Percentiles rank a stretch among this genome's conserved stretches.
Evolutionary conservation across 495 filamentous ascomycete genomes (phyloP).

Genomic region (Penicillium tannophilum): DNA sequence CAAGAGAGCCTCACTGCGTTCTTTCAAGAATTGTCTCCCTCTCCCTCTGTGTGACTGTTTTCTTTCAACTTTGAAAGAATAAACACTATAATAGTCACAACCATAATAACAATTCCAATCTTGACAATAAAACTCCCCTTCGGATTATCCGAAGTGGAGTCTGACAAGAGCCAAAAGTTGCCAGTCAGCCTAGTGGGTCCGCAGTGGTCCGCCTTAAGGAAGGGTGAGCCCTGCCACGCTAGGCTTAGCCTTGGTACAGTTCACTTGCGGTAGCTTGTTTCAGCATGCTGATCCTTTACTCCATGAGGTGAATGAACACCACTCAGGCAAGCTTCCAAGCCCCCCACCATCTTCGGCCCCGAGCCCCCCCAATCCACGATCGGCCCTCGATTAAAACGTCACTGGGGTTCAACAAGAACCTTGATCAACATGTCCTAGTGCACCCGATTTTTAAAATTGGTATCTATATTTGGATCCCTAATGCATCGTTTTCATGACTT

Average conservation of each 20-base stretch:
- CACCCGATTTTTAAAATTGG: background rate
- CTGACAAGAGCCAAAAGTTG: slow-evolving; percentile 9
- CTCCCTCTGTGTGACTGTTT: too few species aligned
- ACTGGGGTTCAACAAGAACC: slow-evolving; percentile 7
- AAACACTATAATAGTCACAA: background rate
- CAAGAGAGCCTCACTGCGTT: background rate
- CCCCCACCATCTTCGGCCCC: slow-evolving; percentile 9
- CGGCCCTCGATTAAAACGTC: slow-evolving; percentile 11
- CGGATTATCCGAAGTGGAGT: slow-evolving; percentile 4
- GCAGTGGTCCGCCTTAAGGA: slow-evolving; percentile 14
- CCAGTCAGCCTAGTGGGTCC: slow-evolving; percentile 24
- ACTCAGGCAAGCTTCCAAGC: slow-evolving; percentile 1
- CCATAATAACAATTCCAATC: too few species aligned
- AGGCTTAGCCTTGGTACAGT: slow-evolving; percentile 15
- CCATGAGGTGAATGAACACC: slow-evolving; percentile 14
- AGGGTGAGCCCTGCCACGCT: slow-evolving; percentile 14
- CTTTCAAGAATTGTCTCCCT: background rate
- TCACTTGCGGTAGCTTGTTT: slow-evolving; percentile 24
- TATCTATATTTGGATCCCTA: slow-evolving; percentile 5
- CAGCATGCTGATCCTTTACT: slow-evolving; percentile 25
- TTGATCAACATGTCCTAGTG: background rate
- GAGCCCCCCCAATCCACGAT: slow-evolving; percentile 6
- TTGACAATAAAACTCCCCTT: background rate
- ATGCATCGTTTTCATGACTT: background rate
- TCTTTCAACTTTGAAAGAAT: background rate